Percentiles rank a stretch among this genome's conserved stretches.
Evolutionary conservation across 768 basidiomycete genomes (phyloP).

Genomic region (Crucibulum laeve): DNA sequence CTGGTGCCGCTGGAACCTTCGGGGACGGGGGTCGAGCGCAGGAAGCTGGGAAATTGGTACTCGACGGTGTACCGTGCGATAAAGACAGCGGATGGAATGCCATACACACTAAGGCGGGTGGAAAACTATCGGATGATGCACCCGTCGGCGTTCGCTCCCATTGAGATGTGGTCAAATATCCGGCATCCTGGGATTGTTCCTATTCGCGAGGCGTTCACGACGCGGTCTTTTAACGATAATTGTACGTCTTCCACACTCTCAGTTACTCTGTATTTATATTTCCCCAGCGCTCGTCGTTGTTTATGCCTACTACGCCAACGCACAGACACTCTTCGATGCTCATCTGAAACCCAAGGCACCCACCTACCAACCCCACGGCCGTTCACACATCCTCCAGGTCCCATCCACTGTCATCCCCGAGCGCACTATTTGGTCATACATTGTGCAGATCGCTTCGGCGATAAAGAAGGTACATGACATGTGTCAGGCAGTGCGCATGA

Average conservation of each 20-base stretch:
- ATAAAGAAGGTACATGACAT: slow-evolving; percentile 83
- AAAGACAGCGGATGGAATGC: slow-evolving; percentile 67
- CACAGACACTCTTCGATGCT: slow-evolving; percentile 75
- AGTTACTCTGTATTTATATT: not conserved
- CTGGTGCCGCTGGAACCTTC: slow-evolving; percentile 73
- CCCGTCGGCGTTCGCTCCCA: slow-evolving; percentile 73
- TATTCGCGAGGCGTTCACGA: slow-evolving; percentile 92
- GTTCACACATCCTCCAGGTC: slow-evolving; percentile 16
- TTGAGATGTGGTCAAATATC: slow-evolving; percentile 84
- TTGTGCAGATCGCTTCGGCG: slow-evolving; percentile 85
- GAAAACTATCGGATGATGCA: slow-evolving; percentile 87
- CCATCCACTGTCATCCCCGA: slow-evolving; percentile 55
- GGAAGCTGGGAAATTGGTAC: slow-evolving; percentile 82
- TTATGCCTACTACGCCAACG: slow-evolving; percentile 83
- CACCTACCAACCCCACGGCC: slow-evolving; percentile 16
- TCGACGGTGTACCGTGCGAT: slow-evolving; percentile 83
- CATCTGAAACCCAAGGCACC: slow-evolving; percentile 61
- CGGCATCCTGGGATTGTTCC: slow-evolving; percentile 83
- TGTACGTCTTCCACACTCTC: slow-evolving; percentile 49
- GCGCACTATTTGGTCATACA: slow-evolving; percentile 85
- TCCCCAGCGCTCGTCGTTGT: slow-evolving; percentile 80
- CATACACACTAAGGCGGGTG: slow-evolving; percentile 77
- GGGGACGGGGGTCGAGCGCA: slow-evolving; percentile 44
- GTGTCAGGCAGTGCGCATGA: slow-evolving; percentile 73
- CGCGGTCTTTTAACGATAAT: slow-evolving; percentile 85